phyloP scores from a whole-genome alignment of 2,329 filamentous ascomycete species.

The Fusarium sp. region DNA sequence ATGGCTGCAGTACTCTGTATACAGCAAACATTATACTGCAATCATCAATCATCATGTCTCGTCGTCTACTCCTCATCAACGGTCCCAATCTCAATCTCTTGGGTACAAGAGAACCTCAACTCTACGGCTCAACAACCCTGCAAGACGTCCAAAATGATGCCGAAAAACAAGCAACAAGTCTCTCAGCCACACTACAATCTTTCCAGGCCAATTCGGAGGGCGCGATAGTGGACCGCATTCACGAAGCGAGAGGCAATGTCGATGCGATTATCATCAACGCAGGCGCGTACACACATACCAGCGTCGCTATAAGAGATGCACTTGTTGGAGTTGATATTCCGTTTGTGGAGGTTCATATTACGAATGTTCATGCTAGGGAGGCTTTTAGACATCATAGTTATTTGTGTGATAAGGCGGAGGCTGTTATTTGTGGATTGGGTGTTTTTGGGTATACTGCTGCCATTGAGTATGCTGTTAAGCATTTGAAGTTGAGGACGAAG shows the following conservation, averaged over 20 bases:
- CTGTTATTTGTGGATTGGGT: constrained; percentile 77
- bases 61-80: constrained; percentile 76
- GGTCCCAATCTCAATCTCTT: constrained; percentile 87
- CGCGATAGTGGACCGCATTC: constrained; percentile 77
- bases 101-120: constrained; percentile 76
- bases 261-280: constrained; percentile 82
- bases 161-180: constrained; percentile 59
- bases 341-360: constrained; percentile 82
- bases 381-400: constrained; percentile 76
- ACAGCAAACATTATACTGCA: background rate
- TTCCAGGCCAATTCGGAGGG: constrained; percentile 87
- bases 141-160: constrained; percentile 66
- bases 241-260: constrained; percentile 67
- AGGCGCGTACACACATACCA: constrained; percentile 80
- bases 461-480: constrained; percentile 63
- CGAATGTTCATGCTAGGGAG: constrained; percentile 79
- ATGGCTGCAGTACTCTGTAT: background rate
- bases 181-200: constrained; percentile 62
- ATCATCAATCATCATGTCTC: constrained; percentile 46
- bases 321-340: constrained; percentile 75
- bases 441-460: constrained; percentile 71
- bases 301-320: constrained; percentile 80
- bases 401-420: constrained; percentile 79
- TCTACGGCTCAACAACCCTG: constrained; percentile 79
- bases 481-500: constrained; percentile 56